These are phyloP conservation scores for Ceratobasidium sp. DNA, from an alignment of 1,284 basidiomycete species.

Conservation along the genomic window DNA sequence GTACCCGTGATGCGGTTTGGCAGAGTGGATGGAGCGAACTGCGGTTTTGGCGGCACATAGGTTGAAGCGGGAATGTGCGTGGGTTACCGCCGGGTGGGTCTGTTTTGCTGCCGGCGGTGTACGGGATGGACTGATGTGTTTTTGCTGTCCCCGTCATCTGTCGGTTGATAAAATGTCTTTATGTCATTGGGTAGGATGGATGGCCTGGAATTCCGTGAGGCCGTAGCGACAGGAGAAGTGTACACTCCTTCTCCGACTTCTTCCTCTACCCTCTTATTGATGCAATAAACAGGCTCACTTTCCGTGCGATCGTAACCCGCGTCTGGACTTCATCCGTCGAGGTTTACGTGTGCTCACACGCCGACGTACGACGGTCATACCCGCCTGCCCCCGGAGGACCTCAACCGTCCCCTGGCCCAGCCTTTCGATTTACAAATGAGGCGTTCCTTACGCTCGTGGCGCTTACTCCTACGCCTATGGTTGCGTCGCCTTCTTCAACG, in stretches of 20 bases:
- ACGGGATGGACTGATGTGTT: constrained; percentile 6
- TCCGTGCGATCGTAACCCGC: constrained; percentile 44
- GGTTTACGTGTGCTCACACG: constrained; percentile 45
- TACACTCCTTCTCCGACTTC: constrained; percentile 6
- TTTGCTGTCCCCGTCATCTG: neutral
- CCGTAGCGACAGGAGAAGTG: constrained; percentile 45
- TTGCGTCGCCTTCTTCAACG: constrained; percentile 19
- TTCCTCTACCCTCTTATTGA: neutral
- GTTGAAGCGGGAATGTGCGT: constrained; percentile 44
- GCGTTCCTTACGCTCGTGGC: constrained; percentile 44
- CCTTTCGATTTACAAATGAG: constrained; percentile 44
- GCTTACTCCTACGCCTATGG: constrained; percentile 29
- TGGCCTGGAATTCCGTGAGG: constrained; percentile 44
- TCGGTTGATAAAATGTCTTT: constrained; percentile 1
- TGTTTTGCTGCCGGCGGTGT: constrained; percentile 16
- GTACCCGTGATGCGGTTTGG: neutral
- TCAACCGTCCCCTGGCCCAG: constrained; percentile 22
- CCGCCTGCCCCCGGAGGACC: constrained; percentile 1
- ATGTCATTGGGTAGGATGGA: constrained; percentile 42
- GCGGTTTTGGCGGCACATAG: constrained; percentile 44
- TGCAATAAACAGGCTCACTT: constrained; percentile 42
- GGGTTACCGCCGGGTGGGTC: constrained; percentile 45
- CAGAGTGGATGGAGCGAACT: constrained; percentile 46
- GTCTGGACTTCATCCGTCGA: constrained; percentile 45
- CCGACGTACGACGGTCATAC: constrained; percentile 39